phyloP scores from a whole-genome alignment of 1,139 yeast genomes.

The Eremothecium cymbalariae region DNA sequence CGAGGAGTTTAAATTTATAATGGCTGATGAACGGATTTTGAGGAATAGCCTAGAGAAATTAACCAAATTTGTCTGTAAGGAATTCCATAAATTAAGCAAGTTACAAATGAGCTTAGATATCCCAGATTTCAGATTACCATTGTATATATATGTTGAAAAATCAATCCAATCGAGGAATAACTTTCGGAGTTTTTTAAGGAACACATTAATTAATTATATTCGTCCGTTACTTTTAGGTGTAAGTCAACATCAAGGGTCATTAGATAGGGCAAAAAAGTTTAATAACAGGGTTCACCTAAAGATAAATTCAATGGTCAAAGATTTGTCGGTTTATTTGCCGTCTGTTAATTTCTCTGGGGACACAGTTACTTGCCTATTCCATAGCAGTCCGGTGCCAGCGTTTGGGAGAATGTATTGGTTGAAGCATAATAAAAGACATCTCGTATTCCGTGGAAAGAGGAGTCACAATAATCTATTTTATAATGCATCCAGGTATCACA shows the following conservation, averaged over 20 bases:
- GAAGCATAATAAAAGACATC: conserved; percentile 20
- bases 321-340: conserved; percentile 19
- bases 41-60: conserved; percentile 19
- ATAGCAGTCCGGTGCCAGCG: conserved; percentile 25
- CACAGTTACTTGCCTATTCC: conserved; percentile 22
- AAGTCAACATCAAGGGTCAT: too few relatives aligned
- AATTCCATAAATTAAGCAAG: conserved; percentile 19
- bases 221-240: too few relatives aligned
- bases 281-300: conserved; percentile 14
- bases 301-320: conserved; percentile 12
- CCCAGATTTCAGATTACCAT: conserved; percentile 16
- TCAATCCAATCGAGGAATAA: conserved; percentile 15
- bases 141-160: conserved; percentile 22
- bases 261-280: conserved; percentile 16
- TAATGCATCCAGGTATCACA: conserved; percentile 17
- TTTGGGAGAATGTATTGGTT: conserved; percentile 29
- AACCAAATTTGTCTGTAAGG: conserved; percentile 18
- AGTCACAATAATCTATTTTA: conserved; percentile 20
- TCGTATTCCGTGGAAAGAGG: conserved; percentile 21
- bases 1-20: conserved; percentile 21
- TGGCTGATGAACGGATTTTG: conserved; percentile 22
- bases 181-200: conserved; percentile 16
- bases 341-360: conserved; percentile 19
- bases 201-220: conserved; percentile 17
- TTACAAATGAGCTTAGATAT: conserved; percentile 19